Conservation (phyloP, 2,329 filamentous ascomycete species). For the Nannizziopsis barbatae region DNA sequence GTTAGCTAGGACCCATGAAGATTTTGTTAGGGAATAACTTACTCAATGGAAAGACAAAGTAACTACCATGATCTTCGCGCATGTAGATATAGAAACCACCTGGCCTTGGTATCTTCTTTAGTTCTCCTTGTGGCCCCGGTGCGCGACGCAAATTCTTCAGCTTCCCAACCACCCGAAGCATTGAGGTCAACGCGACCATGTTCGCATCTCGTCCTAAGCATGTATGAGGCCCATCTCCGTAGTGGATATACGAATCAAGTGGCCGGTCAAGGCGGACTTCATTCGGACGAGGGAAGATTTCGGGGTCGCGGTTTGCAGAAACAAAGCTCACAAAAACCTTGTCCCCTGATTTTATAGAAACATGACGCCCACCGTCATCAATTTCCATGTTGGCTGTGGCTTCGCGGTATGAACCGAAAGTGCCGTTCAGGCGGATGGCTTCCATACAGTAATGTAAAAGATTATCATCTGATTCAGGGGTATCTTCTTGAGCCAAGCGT, state of each 20-base stretch:
- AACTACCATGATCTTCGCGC: constrained; percentile 42
- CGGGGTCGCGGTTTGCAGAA: constrained; percentile 30
- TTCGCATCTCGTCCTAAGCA: constrained; percentile 37
- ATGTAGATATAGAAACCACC: constrained; percentile 39
- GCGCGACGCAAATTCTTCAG: constrained; percentile 39
- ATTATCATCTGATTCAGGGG: constrained; percentile 23
- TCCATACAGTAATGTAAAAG: constrained; percentile 21
- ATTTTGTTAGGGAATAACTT: constrained; percentile 36
- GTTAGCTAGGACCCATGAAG: constrained; percentile 21
- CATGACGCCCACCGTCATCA: constrained; percentile 31
- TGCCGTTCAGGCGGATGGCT: constrained; percentile 32
- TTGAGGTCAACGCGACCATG: constrained; percentile 31
- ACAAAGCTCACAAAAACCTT: constrained; percentile 48
- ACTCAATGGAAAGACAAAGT: constrained; percentile 39
- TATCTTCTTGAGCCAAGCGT: constrained; percentile 25
- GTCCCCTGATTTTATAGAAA: constrained; percentile 35
- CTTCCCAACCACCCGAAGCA: constrained; percentile 36
- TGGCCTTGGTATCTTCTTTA: constrained; percentile 42
- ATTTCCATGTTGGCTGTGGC: constrained; percentile 28
- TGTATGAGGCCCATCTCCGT: constrained; percentile 39
- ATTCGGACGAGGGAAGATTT: constrained; percentile 29
- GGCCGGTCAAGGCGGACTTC: constrained; percentile 38
- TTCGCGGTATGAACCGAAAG: constrained; percentile 46
- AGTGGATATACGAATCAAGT: constrained; percentile 33
- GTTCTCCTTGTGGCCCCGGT: constrained; percentile 36